Percentiles rank a stretch among this genome's conserved stretches.
These are phyloP conservation scores for Lepidium sativum DNA, from an alignment of 345 rosid genomes.

Conservation along the genomic window DNA sequence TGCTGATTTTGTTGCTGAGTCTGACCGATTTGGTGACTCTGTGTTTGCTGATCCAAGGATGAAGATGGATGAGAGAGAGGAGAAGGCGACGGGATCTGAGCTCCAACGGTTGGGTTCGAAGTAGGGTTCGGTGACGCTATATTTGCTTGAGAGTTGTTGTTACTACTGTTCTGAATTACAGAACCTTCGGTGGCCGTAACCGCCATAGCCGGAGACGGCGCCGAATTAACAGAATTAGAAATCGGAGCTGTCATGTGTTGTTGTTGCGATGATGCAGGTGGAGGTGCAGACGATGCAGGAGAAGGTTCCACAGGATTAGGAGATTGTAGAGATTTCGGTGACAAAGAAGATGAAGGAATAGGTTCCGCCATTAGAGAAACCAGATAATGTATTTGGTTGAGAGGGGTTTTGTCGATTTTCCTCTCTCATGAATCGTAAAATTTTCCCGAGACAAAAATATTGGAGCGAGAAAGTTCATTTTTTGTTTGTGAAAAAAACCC, in stretches of 20 bases:
- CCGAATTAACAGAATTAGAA: conserved; percentile 16
- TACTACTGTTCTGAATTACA: conserved; percentile 22
- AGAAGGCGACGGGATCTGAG: conserved; percentile 41
- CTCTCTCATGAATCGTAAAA: not conserved
- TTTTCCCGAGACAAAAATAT: not conserved
- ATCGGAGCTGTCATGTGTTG: conserved; percentile 23
- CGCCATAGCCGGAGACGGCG: conserved; percentile 14
- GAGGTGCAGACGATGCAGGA: conserved; percentile 19
- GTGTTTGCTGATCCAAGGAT: conserved; percentile 37
- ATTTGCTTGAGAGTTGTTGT: conserved; percentile 8
- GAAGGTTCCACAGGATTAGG: conserved; percentile 38
- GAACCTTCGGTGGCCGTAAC: conserved; percentile 16
- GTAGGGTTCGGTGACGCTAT: conserved; percentile 21
- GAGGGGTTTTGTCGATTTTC: conserved; percentile 11
- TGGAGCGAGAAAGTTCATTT: not conserved
- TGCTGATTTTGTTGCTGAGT: conserved; percentile 27
- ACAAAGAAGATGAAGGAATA: conserved; percentile 30
- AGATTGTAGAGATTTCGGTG: conserved; percentile 33
- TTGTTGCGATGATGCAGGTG: conserved; percentile 23
- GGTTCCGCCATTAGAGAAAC: conserved; percentile 37
- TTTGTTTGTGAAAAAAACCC: too few relatives aligned
- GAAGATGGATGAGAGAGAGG: conserved; percentile 32
- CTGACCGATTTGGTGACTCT: conserved; percentile 18
- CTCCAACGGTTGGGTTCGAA: conserved; percentile 18
- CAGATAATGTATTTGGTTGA: not conserved